phyloP scores from a whole-genome alignment of 139 green algal species.

The Chlamydomonas sp. region DNA sequence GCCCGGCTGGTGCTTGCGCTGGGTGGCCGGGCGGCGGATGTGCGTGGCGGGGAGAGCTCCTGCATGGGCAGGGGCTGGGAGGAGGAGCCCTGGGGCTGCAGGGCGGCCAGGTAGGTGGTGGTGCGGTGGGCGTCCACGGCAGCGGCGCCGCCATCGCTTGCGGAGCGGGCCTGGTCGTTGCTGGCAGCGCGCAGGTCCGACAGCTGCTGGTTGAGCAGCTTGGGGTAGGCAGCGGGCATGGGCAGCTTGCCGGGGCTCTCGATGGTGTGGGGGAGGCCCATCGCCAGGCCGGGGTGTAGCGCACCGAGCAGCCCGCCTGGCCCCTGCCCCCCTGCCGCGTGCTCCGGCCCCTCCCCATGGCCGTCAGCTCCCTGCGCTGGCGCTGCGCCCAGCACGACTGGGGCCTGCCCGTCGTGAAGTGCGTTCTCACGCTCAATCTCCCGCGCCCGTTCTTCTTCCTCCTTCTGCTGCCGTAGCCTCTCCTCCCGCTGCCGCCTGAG shows the following conservation, averaged over 20 bases:
- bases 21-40: no score
- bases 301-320: no score
- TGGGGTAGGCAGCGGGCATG: neutral
- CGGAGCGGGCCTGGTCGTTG: no score
- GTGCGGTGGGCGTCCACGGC: no score
- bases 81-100: no score
- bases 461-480: conserved; percentile 11
- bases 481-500: conserved; percentile 31
- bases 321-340: neutral
- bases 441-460: conserved; percentile 29
- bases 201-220: neutral
- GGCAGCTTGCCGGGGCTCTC: neutral
- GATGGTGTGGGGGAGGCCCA: no score
- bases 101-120: no score
- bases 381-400: neutral
- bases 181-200: neutral
- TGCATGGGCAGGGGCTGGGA: no score
- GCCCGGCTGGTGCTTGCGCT: no score
- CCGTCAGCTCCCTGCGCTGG: neutral
- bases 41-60: no score
- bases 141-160: no score
- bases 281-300: no score
- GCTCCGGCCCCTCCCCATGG: neutral
- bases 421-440: conserved; percentile 14
- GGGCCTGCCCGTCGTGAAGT: conserved; percentile 19